phyloP scores from a whole-genome alignment of 2,329 filamentous ascomycete species.

The Emericellopsis cladophorae region DNA sequence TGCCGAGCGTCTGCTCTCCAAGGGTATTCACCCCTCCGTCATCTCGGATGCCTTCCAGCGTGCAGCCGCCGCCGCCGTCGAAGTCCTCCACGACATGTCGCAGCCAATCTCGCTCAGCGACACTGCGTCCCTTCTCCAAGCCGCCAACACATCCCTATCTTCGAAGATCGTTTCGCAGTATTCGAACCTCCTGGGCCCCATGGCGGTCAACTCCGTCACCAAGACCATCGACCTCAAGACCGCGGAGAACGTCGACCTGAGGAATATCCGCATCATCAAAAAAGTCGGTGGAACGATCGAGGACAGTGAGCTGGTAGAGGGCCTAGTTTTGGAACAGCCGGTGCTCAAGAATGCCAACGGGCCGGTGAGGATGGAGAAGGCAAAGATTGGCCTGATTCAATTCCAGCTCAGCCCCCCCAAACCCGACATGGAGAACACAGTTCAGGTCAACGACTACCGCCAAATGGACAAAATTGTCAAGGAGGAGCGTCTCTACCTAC shows the following conservation, averaged over 20 bases:
- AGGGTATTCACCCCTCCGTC: constrained; percentile 93
- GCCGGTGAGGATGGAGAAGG: constrained; percentile 90
- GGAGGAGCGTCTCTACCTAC: constrained; percentile 92
- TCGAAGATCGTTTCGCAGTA: constrained; percentile 99
- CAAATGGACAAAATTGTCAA: constrained; percentile 99
- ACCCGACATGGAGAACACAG: constrained; percentile 99
- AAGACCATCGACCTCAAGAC: constrained; percentile 94
- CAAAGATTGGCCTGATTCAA: constrained; percentile 90
- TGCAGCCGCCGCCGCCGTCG: constrained; percentile 77
- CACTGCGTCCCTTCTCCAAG: constrained; percentile 82
- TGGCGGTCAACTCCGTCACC: constrained; percentile 93
- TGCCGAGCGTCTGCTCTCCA: constrained; percentile 78
- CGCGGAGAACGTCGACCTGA: constrained; percentile 90
- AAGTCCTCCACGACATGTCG: constrained; percentile 90
- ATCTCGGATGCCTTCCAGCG: constrained; percentile 97
- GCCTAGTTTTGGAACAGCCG: constrained; percentile 80
- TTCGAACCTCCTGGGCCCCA: constrained; percentile 86
- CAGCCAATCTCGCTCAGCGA: constrained; percentile 83
- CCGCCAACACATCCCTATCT: constrained; percentile 89
- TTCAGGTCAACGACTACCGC: constrained; percentile 97
- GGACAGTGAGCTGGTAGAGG: constrained; percentile 94
- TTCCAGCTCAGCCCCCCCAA: constrained; percentile 98
- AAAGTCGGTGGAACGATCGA: constrained; percentile 97
- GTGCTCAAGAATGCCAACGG: constrained; percentile 91
- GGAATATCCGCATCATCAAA: constrained; percentile 94